phyloP scores from a whole-genome alignment of 768 basidiomycete genomes.

The Mycena vulgaris region DNA sequence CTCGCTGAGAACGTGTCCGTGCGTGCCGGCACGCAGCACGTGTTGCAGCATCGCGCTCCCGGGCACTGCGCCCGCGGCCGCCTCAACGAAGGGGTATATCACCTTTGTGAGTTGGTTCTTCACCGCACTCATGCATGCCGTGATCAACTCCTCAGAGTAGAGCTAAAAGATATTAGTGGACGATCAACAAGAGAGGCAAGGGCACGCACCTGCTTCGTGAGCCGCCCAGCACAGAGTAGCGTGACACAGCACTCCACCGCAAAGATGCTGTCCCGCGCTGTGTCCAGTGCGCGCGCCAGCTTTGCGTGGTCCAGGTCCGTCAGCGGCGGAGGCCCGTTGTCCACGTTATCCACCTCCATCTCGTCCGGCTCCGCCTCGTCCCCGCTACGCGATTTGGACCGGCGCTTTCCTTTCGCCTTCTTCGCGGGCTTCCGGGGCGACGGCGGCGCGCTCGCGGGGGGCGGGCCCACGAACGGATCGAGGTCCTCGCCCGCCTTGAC shows the following conservation, averaged over 20 bases:
- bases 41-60: slow-evolving; percentile 65
- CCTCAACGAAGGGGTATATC: slow-evolving; percentile 91
- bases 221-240: slow-evolving; percentile 81
- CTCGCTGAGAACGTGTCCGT: slow-evolving; percentile 71
- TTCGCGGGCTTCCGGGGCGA: slow-evolving; percentile 49
- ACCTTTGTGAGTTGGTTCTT: slow-evolving; percentile 87
- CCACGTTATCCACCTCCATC: slow-evolving; percentile 44
- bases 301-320: slow-evolving; percentile 66
- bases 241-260: slow-evolving; percentile 90
- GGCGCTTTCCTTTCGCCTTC: slow-evolving; percentile 54
- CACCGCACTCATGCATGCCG: slow-evolving; percentile 79
- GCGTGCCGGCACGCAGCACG: slow-evolving; percentile 63
- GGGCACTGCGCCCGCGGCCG: slow-evolving; percentile 59
- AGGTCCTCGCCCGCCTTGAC: slow-evolving; percentile 83
- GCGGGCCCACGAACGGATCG: slow-evolving; percentile 71
- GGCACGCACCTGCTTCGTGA: slow-evolving; percentile 85
- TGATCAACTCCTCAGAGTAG: slow-evolving; percentile 95
- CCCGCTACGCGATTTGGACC: slow-evolving; percentile 63
- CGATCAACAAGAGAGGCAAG: slow-evolving; percentile 2
- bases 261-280: slow-evolving; percentile 80
- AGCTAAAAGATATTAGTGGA: slow-evolving; percentile 63
- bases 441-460: slow-evolving; percentile 56
- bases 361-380: slow-evolving; percentile 54
- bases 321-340: slow-evolving; percentile 41
- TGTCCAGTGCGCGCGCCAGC: slow-evolving; percentile 67